phyloP scores from a whole-genome alignment of 768 basidiomycete species.

The Phaeotremella skinneri region DNA sequence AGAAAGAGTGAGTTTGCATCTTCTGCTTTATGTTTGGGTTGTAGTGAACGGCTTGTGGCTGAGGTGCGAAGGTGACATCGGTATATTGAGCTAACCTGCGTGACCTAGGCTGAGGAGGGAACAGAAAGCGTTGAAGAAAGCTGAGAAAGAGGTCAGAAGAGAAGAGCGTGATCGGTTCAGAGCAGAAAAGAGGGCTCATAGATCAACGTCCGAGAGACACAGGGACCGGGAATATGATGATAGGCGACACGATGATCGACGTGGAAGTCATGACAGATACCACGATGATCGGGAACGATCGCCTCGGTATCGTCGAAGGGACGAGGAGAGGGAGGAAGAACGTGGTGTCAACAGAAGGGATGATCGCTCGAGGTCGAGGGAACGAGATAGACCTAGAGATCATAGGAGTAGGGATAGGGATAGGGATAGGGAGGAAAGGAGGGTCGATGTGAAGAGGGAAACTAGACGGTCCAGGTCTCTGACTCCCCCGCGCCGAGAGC shows the following conservation, averaged over 20 bases:
- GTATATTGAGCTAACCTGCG: not conserved
- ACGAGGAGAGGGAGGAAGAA: conserved; percentile 2
- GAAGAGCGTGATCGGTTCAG: conserved; percentile 35
- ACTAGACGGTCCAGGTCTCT: conserved; percentile 14
- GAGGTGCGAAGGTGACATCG: no score
- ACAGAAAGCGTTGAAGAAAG: conserved; percentile 39
- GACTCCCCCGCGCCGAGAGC: conserved; percentile 4
- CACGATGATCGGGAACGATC: conserved; percentile 13
- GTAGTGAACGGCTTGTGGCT: not conserved
- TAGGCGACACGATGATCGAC: conserved; percentile 10
- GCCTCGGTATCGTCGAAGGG: conserved; percentile 5
- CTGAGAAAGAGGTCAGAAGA: conserved; percentile 37
- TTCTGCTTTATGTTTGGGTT: not conserved
- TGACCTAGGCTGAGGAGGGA: conserved; percentile 40
- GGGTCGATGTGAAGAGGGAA: not conserved
- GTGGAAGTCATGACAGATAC: conserved; percentile 7
- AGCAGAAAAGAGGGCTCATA: conserved; percentile 22
- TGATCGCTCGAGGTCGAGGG: conserved; percentile 6
- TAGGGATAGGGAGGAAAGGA: conserved; percentile 2
- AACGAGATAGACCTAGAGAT: conserved; percentile 1
- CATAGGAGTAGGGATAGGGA: conserved; percentile 8
- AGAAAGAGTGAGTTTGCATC: conserved; percentile 43
- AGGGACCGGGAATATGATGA: conserved; percentile 10
- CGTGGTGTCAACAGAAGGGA: conserved; percentile 11
- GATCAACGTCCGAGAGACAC: conserved; percentile 5